A percentile compares a stretch with the other conserved stretches of the same genome.
Conservation (phyloP, 1,139 yeast genomes). For the Trichomonascaceae sp. region DNA sequence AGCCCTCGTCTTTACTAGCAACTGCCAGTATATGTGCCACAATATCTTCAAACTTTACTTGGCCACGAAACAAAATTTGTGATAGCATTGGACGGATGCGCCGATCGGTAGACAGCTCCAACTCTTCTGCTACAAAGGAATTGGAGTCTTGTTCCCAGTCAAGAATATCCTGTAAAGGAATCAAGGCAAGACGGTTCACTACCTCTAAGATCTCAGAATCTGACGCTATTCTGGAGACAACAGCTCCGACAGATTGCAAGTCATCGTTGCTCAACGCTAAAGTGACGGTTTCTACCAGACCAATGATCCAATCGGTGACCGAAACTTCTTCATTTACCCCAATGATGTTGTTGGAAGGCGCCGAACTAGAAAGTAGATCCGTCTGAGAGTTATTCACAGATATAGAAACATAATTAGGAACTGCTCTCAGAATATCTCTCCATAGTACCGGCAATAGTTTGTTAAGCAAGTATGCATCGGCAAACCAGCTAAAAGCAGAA, state of each 20-base stretch:
- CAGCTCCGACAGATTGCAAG: background rate
- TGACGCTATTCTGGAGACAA: background rate
- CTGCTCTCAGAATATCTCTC: conserved; percentile 4
- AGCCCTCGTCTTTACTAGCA: conserved; percentile 2
- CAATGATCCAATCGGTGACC: conserved; percentile 1
- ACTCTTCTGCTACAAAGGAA: conserved; percentile 61
- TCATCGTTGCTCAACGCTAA: conserved; percentile 5
- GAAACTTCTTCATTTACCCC: background rate
- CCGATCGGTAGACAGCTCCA: conserved; percentile 40
- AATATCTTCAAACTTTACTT: background rate
- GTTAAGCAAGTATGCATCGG: background rate
- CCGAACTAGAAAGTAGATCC: background rate
- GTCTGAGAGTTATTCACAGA: background rate
- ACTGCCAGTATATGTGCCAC: background rate
- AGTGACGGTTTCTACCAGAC: conserved; percentile 2
- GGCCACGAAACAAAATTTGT: conserved; percentile 13
- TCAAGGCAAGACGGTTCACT: conserved; percentile 8
- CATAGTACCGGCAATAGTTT: conserved; percentile 3
- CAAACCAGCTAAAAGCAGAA: conserved; percentile 22
- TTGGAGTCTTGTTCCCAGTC: conserved; percentile 47
- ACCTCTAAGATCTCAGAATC: background rate
- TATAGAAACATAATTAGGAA: conserved; percentile 3
- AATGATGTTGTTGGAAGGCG: background rate
- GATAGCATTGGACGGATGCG: conserved; percentile 18
- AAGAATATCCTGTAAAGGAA: conserved; percentile 13